phyloP scores from a whole-genome alignment of 768 basidiomycete genomes.

The Cystobasidium onofrii region DNA sequence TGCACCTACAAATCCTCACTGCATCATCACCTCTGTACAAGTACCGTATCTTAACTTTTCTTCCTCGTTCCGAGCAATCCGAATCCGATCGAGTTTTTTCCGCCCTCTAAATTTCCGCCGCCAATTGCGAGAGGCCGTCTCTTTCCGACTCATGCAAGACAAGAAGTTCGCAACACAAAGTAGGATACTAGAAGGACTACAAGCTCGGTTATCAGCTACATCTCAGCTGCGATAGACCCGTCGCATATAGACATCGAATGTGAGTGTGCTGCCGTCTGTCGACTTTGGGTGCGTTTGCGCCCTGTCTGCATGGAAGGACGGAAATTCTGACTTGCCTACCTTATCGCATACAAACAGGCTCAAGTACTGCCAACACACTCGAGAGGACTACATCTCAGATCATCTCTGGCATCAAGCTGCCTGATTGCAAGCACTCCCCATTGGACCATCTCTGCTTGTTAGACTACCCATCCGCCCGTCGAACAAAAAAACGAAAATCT shows the following conservation, averaged over 20 bases:
- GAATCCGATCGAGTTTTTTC: neutral
- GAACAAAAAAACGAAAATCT: neutral
- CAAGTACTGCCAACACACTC: conserved; percentile 10
- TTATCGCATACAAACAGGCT: too few species aligned
- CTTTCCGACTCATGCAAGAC: neutral
- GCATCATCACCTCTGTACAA: too few species aligned
- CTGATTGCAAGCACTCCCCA: neutral
- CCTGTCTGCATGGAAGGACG: too few species aligned
- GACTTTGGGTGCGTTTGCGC: too few species aligned
- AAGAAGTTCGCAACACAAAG: neutral
- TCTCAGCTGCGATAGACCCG: neutral
- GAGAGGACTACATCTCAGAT: conserved; percentile 24
- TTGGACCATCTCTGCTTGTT: neutral
- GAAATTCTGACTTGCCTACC: conserved; percentile 12
- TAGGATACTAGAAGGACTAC: neutral
- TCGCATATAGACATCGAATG: conserved; percentile 6
- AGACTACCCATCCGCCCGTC: neutral
- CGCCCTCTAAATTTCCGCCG: neutral
- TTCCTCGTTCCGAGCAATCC: neutral
- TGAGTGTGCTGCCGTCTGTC: neutral
- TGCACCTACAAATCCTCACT: too few species aligned
- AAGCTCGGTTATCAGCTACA: neutral
- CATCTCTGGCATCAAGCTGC: conserved; percentile 19
- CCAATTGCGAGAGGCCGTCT: neutral
- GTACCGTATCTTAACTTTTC: neutral